Evolutionary conservation across 2,329 filamentous ascomycete species (phyloP), one percentile per base, ranked within the genome.

Genomic region (Alternaria ventricosa): DNA sequence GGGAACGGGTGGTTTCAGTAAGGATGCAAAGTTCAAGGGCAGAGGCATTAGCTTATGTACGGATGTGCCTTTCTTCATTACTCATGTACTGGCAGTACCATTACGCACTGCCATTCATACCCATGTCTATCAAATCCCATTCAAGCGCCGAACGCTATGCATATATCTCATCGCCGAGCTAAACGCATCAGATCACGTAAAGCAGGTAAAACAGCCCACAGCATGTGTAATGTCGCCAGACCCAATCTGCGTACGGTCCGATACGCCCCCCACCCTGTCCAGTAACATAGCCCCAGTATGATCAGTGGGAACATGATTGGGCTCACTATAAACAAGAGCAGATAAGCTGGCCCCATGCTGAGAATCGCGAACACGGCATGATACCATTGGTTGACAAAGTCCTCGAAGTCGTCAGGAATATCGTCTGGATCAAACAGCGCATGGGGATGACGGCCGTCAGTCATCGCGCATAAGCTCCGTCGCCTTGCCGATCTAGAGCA

Each of bases 291-390:
- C 28, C 28, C 20, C 9, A 53, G 13, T 41, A 28, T 20, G 6
- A 23, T 23, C 4, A 61, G 58, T 27, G 30, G 51, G 18, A 63
- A 13, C 11, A 54, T 20, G 11, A 60, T 6, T 8, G 50, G 54
- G 8, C 22, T 20, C 18, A 57, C 20, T 8, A 61, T 8, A 23
- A 60, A 50, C 18, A 60, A 33, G 23, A 56, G 44, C 4, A 56
- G 10, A n/a, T 60, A 60, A 10, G 51, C 58, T 28, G 58, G 58
- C 5, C 58, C 58, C 53, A 61, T 61, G 30, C 46, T 25, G 22
- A 30, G 23, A n/a, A 61, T 49, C 5, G 51, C 51, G n/a, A 28
- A 20, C 9, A 57, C 23, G 18, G 13, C 15, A 27, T 61, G 18
- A 18, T 45, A 30, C 18, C 46, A 47, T 12, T 45, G 45, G 30